Evolutionary conservation across 257 asterid species (phyloP).

Genomic region (Asclepias syriaca): DNA sequence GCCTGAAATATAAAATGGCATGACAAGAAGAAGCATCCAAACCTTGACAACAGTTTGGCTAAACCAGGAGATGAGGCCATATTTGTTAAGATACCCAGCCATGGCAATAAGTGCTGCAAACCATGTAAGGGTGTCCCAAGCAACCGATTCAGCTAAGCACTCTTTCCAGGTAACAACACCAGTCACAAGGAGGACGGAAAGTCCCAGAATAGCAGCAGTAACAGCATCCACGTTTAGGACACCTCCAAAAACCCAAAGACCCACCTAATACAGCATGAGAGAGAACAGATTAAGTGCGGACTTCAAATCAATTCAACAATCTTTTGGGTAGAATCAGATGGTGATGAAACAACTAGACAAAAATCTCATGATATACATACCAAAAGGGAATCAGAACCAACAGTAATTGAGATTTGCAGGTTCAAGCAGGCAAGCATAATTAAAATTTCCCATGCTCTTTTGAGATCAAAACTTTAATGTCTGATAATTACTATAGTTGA

Average conservation of each 20-base stretch:
- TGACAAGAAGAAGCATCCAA: conserved; percentile 6
- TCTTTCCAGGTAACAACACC: conserved; percentile 99
- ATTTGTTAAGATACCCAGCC: conserved; percentile 97
- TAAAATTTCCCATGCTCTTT: neutral
- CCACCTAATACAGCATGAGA: conserved; percentile 50
- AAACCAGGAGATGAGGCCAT: conserved; percentile 96
- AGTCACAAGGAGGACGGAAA: conserved; percentile 74
- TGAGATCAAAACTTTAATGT: neutral
- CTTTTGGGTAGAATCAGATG: neutral
- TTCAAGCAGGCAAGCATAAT: neutral
- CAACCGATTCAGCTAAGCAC: conserved; percentile 94
- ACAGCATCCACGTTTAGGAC: conserved; percentile 84
- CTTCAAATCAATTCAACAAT: neutral
- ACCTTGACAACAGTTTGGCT: conserved; percentile 95
- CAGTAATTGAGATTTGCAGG: neutral
- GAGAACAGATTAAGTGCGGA: conserved; percentile 2
- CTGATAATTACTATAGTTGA: neutral
- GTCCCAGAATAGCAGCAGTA: conserved; percentile 92
- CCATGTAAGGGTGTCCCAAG: conserved; percentile 99
- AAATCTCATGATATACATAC: neutral
- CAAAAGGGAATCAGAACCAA: neutral
- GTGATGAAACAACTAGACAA: neutral
- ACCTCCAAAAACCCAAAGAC: conserved; percentile 93
- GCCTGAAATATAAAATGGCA: neutral
- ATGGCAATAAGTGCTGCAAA: conserved; percentile 98